These are phyloP conservation scores for Torrubiellomyces zombiae DNA, from an alignment of 2,329 filamentous ascomycete genomes.

Conservation along the genomic window DNA sequence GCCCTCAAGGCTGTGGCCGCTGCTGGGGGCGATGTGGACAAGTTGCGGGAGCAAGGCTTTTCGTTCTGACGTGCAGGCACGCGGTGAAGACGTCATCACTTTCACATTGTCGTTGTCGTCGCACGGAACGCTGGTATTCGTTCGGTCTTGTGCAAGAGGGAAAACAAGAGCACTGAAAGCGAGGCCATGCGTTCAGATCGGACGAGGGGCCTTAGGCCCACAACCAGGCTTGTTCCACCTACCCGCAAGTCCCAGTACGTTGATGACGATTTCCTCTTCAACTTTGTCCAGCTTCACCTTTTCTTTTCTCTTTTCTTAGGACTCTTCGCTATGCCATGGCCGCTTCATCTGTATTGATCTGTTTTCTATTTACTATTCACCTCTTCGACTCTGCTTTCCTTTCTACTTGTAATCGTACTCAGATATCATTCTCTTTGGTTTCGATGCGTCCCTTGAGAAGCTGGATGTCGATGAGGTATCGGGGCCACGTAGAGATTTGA, in stretches of 20 bases:
- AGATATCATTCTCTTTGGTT: too few relatives aligned
- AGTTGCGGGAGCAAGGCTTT: slow-evolving; percentile 33
- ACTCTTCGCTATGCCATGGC: neutral
- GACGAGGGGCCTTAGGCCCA: too few relatives aligned
- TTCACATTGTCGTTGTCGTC: too few relatives aligned
- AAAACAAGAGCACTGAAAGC: too few relatives aligned
- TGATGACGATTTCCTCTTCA: neutral
- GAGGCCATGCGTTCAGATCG: too few relatives aligned
- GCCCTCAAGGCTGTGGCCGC: slow-evolving; percentile 52
- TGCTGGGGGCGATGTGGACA: slow-evolving; percentile 49
- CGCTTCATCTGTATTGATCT: slow-evolving; percentile 1
- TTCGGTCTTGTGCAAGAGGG: too few relatives aligned
- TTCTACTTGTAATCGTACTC: slow-evolving; percentile 24
- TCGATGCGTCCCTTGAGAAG: too few relatives aligned
- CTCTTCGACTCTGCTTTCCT: neutral
- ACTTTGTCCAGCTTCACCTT: neutral
- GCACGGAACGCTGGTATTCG: too few relatives aligned
- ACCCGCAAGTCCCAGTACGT: neutral
- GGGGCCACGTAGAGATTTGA: too few relatives aligned
- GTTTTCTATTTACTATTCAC: neutral
- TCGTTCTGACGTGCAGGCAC: slow-evolving; percentile 17
- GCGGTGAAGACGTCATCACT: neutral
- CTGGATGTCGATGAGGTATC: too few relatives aligned
- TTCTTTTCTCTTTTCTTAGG: slow-evolving; percentile 3
- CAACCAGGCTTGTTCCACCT: too few relatives aligned